These are phyloP conservation scores for Francoa sonchifolia DNA, from an alignment of 441 rosid species.

Conservation along the genomic window DNA sequence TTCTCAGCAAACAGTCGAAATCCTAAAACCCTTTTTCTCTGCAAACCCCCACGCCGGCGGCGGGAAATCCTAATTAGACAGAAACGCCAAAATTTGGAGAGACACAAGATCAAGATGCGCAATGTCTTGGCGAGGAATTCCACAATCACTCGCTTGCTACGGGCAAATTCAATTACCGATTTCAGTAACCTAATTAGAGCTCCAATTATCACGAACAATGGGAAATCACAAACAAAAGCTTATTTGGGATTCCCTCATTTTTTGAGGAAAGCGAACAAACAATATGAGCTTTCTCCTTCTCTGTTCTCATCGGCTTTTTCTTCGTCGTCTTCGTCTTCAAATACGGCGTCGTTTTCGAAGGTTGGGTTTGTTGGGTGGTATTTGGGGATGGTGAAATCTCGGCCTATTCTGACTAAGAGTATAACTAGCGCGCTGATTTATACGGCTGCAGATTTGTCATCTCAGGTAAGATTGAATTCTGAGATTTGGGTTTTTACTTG, in stretches of 20 bases:
- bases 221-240: conserved; percentile 21
- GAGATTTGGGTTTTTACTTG: background rate
- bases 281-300: background rate
- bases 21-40: too few species aligned
- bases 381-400: conserved; percentile 63
- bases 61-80: too few species aligned
- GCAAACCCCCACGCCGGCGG: too few species aligned
- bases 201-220: conserved; percentile 10
- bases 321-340: conserved; percentile 17
- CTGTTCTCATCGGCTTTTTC: conserved; percentile 11
- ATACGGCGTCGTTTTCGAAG: conserved; percentile 15
- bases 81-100: too few species aligned
- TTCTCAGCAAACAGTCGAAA: too few species aligned
- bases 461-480: conserved; percentile 44
- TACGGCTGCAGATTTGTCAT: conserved; percentile 70
- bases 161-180: too few species aligned
- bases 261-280: conserved; percentile 18
- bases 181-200: too few species aligned
- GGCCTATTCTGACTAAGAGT: conserved; percentile 72
- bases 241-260: conserved; percentile 24
- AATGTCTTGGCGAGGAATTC: too few species aligned
- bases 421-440: conserved; percentile 49
- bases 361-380: conserved; percentile 64
- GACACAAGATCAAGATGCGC: too few species aligned
- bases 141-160: too few species aligned